A percentile compares a stretch with the other conserved stretches of the same genome.
These are phyloP conservation scores for Fraxinus floribunda DNA, from an alignment of 305 asterid genomes.

Conservation along the genomic window DNA sequence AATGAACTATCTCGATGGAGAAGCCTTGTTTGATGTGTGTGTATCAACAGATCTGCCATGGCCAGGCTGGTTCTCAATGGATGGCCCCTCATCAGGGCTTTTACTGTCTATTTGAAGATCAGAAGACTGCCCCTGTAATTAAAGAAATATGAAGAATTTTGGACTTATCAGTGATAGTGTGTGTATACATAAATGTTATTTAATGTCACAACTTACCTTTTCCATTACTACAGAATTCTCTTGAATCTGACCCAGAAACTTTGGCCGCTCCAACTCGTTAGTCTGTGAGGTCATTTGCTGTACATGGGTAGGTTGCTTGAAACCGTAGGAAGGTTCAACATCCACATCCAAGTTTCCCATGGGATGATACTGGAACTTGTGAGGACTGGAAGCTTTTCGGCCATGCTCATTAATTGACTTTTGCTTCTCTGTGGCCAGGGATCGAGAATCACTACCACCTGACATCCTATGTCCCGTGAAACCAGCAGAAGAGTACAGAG, in stretches of 20 bases:
- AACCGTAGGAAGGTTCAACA: conserved; percentile 39
- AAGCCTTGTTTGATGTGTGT: conserved; percentile 32
- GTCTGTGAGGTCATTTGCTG: conserved; percentile 43
- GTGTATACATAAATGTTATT: not conserved
- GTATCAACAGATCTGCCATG: conserved; percentile 41
- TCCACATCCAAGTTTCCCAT: conserved; percentile 75
- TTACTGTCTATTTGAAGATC: conserved; percentile 46
- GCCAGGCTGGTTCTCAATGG: conserved; percentile 41
- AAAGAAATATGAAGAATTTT: conserved; percentile 15
- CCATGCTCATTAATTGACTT: conserved; percentile 50
- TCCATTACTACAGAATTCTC: conserved; percentile 33
- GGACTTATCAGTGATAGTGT: conserved; percentile 11
- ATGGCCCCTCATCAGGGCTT: conserved; percentile 36
- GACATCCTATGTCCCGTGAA: conserved; percentile 46
- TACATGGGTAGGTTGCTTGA: conserved; percentile 44
- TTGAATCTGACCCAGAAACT: conserved; percentile 46
- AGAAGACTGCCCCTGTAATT: conserved; percentile 49
- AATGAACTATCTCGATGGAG: conserved; percentile 48
- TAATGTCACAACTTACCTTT: conserved; percentile 35
- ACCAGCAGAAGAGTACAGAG: conserved; percentile 63
- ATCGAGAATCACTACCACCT: conserved; percentile 55
- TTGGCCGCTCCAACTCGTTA: conserved; percentile 46
- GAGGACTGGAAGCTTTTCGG: conserved; percentile 48
- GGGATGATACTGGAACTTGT: conserved; percentile 80
- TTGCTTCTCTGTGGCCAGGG: conserved; percentile 54